Percentiles rank a stretch among this genome's conserved stretches.
Conservation (phyloP, 768 basidiomycete genomes). For the Boletus rubropictus region DNA sequence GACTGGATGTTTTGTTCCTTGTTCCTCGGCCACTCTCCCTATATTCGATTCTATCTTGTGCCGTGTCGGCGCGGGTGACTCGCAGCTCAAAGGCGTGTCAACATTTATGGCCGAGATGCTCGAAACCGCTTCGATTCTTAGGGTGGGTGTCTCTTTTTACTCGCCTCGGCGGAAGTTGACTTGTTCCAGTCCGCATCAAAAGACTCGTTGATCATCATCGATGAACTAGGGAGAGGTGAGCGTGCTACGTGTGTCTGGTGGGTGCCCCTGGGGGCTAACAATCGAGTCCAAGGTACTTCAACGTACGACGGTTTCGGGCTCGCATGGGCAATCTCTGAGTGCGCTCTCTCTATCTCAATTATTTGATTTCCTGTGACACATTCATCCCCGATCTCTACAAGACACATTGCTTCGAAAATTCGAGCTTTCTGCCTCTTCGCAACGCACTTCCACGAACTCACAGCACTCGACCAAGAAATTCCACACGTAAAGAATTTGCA, state of each 20-base stretch:
- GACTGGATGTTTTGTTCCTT: conserved; percentile 92
- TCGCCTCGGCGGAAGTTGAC: background rate
- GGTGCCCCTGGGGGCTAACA: conserved; percentile 1
- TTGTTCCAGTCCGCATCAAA: conserved; percentile 72
- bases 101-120: conserved; percentile 99
- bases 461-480: conserved; percentile 82
- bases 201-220: conserved; percentile 94
- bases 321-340: conserved; percentile 99
- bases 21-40: conserved; percentile 76
- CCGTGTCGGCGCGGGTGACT: conserved; percentile 95
- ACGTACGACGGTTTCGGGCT: conserved; percentile 97
- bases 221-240: conserved; percentile 87
- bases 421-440: conserved; percentile 95
- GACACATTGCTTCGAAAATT: conserved; percentile 89
- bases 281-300: conserved; percentile 61
- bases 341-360: conserved; percentile 18
- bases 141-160: conserved; percentile 42
- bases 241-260: background rate
- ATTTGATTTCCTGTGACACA: too few relatives aligned
- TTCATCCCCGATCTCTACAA: conserved; percentile 27
- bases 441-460: conserved; percentile 97
- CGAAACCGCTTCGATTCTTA: conserved; percentile 92
- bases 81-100: conserved; percentile 94
- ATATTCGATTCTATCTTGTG: conserved; percentile 95
- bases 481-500: conserved; percentile 89